Evolutionary conservation across 805 yeast genomes (phyloP).

Genomic region (Scheffersomyces amazonensis): DNA sequence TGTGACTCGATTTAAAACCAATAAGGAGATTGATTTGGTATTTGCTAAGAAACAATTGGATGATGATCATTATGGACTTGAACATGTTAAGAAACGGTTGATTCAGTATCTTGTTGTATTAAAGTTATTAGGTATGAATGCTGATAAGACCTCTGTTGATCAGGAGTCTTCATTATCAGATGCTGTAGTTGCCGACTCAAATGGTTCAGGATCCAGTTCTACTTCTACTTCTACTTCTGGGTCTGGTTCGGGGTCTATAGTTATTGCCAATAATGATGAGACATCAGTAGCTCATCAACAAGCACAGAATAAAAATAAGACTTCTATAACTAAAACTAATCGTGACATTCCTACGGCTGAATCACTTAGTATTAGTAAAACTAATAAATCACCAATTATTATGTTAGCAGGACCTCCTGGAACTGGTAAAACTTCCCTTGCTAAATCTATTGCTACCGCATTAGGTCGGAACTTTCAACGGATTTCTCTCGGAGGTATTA

Average conservation of each 20-base stretch:
- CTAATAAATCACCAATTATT: constrained; percentile 66
- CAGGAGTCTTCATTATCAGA: constrained; percentile 9
- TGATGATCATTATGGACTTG: constrained; percentile 42
- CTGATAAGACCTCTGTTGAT: constrained; percentile 21
- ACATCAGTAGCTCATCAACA: constrained; percentile 20
- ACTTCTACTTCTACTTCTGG: neutral
- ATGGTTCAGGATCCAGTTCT: neutral
- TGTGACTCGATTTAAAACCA: constrained; percentile 26
- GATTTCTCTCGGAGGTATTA: constrained; percentile 81
- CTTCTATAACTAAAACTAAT: constrained; percentile 4
- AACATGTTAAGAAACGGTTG: constrained; percentile 58
- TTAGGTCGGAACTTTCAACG: constrained; percentile 75
- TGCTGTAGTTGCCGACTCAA: constrained; percentile 10
- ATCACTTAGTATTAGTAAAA: constrained; percentile 21
- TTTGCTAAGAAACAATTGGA: constrained; percentile 38
- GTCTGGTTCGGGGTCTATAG: no score
- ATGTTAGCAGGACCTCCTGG: constrained; percentile 92
- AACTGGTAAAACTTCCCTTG: constrained; percentile 86
- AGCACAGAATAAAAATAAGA: constrained; percentile 13
- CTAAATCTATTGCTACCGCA: constrained; percentile 74
- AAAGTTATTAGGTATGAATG: constrained; percentile 49
- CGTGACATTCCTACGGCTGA: constrained; percentile 3
- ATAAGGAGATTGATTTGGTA: constrained; percentile 49
- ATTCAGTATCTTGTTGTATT: constrained; percentile 78
- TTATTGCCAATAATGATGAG: constrained; percentile 37